Evolutionary conservation across 495 filamentous ascomycete genomes (phyloP).

Genomic region (Neurospora cerealis): DNA sequence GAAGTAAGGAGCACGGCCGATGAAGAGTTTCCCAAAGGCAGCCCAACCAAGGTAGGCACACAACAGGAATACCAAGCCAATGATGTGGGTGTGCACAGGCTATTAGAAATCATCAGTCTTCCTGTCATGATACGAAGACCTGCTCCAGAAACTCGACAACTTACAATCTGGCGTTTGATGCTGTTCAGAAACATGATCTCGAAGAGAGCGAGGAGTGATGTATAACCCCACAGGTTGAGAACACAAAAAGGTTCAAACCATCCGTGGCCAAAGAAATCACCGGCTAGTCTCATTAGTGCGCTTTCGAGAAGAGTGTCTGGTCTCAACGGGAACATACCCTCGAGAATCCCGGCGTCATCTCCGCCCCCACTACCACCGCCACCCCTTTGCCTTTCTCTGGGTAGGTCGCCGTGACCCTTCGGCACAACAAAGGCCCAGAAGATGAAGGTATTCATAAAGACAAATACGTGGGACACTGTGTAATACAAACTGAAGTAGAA

Average conservation of each 20-base stretch:
- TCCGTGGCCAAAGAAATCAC: constrained; percentile 22
- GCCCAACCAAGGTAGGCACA: constrained; percentile 38
- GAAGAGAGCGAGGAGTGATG: constrained; percentile 31
- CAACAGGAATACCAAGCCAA: constrained; percentile 26
- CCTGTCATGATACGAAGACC: background rate
- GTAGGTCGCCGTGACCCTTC: constrained; percentile 20
- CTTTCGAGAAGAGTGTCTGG: background rate
- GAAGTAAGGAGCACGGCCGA: constrained; percentile 36
- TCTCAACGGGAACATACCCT: background rate
- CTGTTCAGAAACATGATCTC: constrained; percentile 40
- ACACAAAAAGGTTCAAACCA: constrained; percentile 33
- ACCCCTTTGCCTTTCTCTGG: constrained; percentile 2
- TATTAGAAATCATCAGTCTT: constrained; percentile 9
- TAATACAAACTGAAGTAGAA: constrained; percentile 42
- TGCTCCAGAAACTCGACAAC: background rate
- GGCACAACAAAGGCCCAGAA: constrained; percentile 40
- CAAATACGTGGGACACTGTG: constrained; percentile 31
- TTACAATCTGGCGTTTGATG: constrained; percentile 38
- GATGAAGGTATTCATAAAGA: constrained; percentile 33
- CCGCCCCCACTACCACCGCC: background rate
- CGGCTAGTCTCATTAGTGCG: constrained; percentile 1
- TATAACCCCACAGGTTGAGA: constrained; percentile 33
- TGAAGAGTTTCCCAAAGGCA: constrained; percentile 33
- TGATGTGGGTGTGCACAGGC: constrained; percentile 28
- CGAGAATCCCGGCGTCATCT: background rate